Evolutionary conservation across 2,329 filamentous ascomycete species (phyloP), one percentile per base, ranked within the genome.

Genomic region (Trichoderma koningii): DNA sequence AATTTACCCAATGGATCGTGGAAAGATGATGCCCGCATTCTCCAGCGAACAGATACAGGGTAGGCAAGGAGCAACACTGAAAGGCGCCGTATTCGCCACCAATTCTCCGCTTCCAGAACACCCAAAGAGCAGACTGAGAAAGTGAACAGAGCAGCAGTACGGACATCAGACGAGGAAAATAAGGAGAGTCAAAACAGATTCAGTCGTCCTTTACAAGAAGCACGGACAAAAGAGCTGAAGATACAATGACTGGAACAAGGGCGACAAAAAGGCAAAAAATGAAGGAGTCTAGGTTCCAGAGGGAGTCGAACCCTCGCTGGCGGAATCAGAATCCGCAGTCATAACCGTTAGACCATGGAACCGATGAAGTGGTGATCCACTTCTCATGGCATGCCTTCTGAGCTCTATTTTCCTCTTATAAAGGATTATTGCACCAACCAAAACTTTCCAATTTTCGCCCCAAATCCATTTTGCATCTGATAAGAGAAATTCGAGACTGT

Each of bases 301-400:
- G 73, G 73, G 74, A 76, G 73, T 76, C 73, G 73, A 74, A 75
- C 73, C 73, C 73, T 74, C 73, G 73, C 73, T 76, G 74, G 73
- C 73, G 73, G 74, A 75, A 75, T 75, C 73, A 75, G 72, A 73
- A 73, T 75, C 74, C 73, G 74, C 73, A 76, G 73, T 75, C 73
- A 76, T 76, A 69, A 73, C 73, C 73, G 73, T 75, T 75, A 76
- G 74, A 76, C 72, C 73, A 76, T 71, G 72, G 70, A 75, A 75
- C 74, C 73, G 0, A 51, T 68, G 67, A 71, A 71, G 66, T 64
- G 69, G 71, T 74, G 53, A 3, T 23, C 69, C 69, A 64, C 68
- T 71, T 72, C 71, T 64, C 70, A 72, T 73, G 71, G 52, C 47
- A 7, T 68, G 59, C 2, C 1, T 7, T 12, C 7, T 0, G 1